phyloP scores from a whole-genome alignment of 306 rosid genomes.

The Quillaja saponaria region DNA sequence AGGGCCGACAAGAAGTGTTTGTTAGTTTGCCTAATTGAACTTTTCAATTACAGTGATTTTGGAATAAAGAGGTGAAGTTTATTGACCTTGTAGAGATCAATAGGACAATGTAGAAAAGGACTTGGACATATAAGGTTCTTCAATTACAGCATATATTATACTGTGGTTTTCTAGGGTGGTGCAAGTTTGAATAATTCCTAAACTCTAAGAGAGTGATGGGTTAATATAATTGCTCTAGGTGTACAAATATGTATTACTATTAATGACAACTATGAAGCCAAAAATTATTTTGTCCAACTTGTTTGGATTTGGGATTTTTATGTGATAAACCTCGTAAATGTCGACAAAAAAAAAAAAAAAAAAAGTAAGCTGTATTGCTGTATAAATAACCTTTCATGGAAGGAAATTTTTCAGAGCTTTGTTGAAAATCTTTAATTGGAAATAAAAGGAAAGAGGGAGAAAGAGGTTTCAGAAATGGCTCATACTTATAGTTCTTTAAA shows the following conservation, averaged over 20 bases:
- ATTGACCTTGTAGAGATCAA: no score
- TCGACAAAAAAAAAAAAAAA: neutral
- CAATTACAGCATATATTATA: neutral
- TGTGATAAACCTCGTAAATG: neutral
- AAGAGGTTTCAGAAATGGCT: conserved; percentile 33
- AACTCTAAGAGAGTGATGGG: no score
- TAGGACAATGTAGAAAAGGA: conserved; percentile 24
- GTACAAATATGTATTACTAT: no score
- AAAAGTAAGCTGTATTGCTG: neutral
- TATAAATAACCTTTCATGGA: conserved; percentile 23
- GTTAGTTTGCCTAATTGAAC: neutral
- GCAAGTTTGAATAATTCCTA: no score
- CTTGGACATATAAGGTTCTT: neutral
- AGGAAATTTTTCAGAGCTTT: conserved; percentile 36
- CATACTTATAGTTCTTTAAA: conserved; percentile 28
- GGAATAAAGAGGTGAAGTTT: neutral
- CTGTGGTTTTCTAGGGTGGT: neutral
- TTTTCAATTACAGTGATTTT: neutral
- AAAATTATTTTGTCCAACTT: no score
- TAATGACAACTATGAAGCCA: no score
- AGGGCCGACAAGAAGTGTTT: neutral
- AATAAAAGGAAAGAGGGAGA: conserved; percentile 1
- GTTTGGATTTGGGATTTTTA: no score
- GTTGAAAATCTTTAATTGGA: conserved; percentile 42
- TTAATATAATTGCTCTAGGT: no score